Evolutionary conservation across 208 protist genomes (phyloP).

Genomic region (Leishmania lainsoni): DNA sequence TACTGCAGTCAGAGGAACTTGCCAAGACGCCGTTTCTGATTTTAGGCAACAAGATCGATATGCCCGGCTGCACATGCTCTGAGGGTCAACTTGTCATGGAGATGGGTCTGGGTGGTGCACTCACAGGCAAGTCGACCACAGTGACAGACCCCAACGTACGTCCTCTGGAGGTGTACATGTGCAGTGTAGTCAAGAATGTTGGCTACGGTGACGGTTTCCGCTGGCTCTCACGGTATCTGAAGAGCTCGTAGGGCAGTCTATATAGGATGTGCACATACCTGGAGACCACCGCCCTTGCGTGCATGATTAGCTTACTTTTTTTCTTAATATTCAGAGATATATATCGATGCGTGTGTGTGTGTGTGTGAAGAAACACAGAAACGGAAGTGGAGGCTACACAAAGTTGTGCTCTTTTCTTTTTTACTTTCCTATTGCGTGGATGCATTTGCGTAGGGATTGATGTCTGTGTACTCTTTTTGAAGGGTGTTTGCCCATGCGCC

Average conservation of each 20-base stretch:
- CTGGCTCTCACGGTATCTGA: slow-evolving; percentile 95
- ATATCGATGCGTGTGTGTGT: background rate
- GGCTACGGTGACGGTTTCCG: slow-evolving; percentile 99
- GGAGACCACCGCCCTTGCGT: background rate
- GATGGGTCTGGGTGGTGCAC: slow-evolving; percentile 92
- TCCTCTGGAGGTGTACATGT: slow-evolving; percentile 99
- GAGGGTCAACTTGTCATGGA: slow-evolving; percentile 94
- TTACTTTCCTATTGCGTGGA: background rate
- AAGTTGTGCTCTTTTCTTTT: background rate
- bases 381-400: background rate
- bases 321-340: background rate
- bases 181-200: slow-evolving; percentile 96
- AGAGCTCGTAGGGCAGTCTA: slow-evolving; percentile 58
- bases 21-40: slow-evolving; percentile 98
- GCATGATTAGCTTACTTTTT: background rate
- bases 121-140: slow-evolving; percentile 95
- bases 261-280: background rate
- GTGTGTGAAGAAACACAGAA: background rate
- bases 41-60: slow-evolving; percentile 99
- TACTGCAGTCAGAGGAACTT: slow-evolving; percentile 95
- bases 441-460: background rate
- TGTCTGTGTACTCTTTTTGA: background rate
- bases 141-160: slow-evolving; percentile 85
- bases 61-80: slow-evolving; percentile 84
- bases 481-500: background rate